A percentile compares a stretch with the other conserved stretches of the same genome.
phyloP scores from a whole-genome alignment of 305 asterid species.

The Ilex paraguariensis region DNA sequence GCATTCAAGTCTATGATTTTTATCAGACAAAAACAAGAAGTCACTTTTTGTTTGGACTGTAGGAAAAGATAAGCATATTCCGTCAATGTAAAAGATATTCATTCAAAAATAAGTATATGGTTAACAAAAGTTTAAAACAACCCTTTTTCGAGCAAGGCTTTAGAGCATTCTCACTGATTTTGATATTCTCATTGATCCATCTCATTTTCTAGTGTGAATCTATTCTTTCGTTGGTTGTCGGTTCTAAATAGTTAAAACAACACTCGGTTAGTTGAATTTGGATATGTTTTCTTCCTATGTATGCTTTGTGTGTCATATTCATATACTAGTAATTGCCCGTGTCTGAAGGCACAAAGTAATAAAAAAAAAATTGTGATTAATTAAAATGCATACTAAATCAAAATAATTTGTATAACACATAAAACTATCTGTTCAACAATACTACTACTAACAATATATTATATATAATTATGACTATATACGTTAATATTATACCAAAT shows the following conservation, averaged over 20 bases:
- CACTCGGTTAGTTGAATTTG: background rate
- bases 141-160: background rate
- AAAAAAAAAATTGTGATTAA: too few species aligned
- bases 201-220: background rate
- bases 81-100: background rate
- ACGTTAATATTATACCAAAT: too few species aligned
- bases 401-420: too few species aligned
- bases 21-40: constrained; percentile 6
- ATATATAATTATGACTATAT: too few species aligned
- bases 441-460: too few species aligned
- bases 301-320: too few species aligned
- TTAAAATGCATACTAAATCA: too few species aligned
- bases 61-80: constrained; percentile 2
- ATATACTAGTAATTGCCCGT: too few species aligned
- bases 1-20: constrained; percentile 23
- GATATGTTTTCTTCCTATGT: background rate
- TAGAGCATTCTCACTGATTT: too few species aligned
- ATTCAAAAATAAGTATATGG: background rate
- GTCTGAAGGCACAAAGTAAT: too few species aligned
- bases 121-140: background rate
- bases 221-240: background rate
- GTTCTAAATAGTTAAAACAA: background rate
- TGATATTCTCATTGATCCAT: too few species aligned
- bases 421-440: too few species aligned
- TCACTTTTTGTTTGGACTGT: constrained; percentile 14